phyloP scores from a whole-genome alignment of 2,329 filamentous ascomycete species.

The Pyrenophora tritici-repentis region DNA sequence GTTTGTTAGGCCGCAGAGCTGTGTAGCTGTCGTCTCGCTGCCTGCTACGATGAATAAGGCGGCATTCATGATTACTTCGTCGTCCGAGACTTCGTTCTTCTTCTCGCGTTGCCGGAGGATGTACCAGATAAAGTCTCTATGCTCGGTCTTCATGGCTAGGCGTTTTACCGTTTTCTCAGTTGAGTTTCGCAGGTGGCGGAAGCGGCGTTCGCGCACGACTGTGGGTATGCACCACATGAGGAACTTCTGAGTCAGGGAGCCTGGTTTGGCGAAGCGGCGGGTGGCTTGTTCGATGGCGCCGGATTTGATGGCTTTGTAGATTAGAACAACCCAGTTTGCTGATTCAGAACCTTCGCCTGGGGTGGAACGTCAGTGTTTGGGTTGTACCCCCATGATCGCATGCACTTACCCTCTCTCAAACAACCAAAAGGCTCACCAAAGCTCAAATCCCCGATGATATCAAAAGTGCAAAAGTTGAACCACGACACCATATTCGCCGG shows the following conservation, averaged over 20 bases:
- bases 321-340: conserved; percentile 41
- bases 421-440: conserved; percentile 43
- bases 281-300: conserved; percentile 40
- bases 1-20: conserved; percentile 39
- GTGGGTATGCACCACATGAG: conserved; percentile 39
- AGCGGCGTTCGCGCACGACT: conserved; percentile 32
- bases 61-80: conserved; percentile 41
- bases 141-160: conserved; percentile 36
- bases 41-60: conserved; percentile 42
- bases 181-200: conserved; percentile 35
- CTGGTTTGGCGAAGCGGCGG: conserved; percentile 33
- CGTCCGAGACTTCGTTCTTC: conserved; percentile 41
- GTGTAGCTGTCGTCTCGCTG: conserved; percentile 43
- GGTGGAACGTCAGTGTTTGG: background rate
- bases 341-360: conserved; percentile 39
- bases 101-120: conserved; percentile 41
- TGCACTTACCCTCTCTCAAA: conserved; percentile 32
- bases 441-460: conserved; percentile 41
- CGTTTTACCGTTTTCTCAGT: conserved; percentile 38
- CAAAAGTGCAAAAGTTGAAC: conserved; percentile 43
- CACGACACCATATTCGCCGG: conserved; percentile 41
- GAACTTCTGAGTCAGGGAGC: conserved; percentile 29
- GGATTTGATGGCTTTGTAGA: conserved; percentile 44
- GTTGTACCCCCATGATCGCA: too few relatives aligned
- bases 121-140: conserved; percentile 45